Percentiles rank a stretch among this genome's conserved stretches.
These are phyloP conservation scores for Irpex sp. DNA, from an alignment of 1,284 basidiomycete species.

Conservation along the genomic window DNA sequence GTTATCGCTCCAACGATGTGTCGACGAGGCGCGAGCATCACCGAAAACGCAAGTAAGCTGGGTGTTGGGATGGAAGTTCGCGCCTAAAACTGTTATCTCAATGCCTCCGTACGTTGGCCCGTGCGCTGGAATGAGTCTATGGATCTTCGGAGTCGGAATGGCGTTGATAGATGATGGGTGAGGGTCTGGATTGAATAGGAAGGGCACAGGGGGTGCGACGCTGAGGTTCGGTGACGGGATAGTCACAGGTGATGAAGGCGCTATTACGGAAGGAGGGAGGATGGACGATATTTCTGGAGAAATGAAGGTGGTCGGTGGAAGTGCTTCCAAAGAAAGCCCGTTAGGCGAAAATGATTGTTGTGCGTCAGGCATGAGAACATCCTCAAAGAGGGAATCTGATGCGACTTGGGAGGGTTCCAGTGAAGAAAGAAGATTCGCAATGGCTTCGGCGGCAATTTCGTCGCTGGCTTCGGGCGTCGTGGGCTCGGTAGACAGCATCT, in stretches of 20 bases:
- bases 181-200: slow-evolving; percentile 55
- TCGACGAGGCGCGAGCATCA: slow-evolving; percentile 76
- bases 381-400: slow-evolving; percentile 18
- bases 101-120: slow-evolving; percentile 94
- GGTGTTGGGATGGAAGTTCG: slow-evolving; percentile 76
- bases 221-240: slow-evolving; percentile 20
- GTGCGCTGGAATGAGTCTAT: slow-evolving; percentile 85
- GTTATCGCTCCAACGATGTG: slow-evolving; percentile 90
- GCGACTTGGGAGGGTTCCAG: slow-evolving; percentile 13
- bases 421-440: slow-evolving; percentile 13
- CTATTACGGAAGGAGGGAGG: slow-evolving; percentile 3
- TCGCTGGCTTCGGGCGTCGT: slow-evolving; percentile 17
- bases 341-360: slow-evolving; percentile 6
- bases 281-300: slow-evolving; percentile 18
- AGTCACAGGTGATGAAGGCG: slow-evolving; percentile 12
- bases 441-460: slow-evolving; percentile 4
- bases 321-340: slow-evolving; percentile 8
- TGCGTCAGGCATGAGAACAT: slow-evolving; percentile 25
- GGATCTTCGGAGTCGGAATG: slow-evolving; percentile 64
- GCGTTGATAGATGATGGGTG: slow-evolving; percentile 33
- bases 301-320: slow-evolving; percentile 14
- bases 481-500: slow-evolving; percentile 18
- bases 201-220: slow-evolving; percentile 48
- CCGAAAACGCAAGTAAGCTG: slow-evolving; percentile 85
- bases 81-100: slow-evolving; percentile 91